These are phyloP conservation scores for Neospermospora avenae DNA, from an alignment of 2,329 filamentous ascomycete species.

Conservation along the genomic window DNA sequence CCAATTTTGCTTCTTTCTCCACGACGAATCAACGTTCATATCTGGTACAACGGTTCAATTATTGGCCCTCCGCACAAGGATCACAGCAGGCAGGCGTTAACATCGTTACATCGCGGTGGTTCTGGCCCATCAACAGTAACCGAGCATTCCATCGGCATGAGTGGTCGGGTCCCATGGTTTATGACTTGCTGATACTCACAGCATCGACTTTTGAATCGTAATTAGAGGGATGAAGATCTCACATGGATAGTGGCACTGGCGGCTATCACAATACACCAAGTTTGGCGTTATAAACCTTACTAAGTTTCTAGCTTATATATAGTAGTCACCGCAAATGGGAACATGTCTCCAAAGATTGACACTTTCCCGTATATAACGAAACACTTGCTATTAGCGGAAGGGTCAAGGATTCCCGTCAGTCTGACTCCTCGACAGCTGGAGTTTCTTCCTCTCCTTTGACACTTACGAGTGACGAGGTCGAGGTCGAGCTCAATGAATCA, in stretches of 20 bases:
- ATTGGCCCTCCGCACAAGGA: neutral
- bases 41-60: neutral
- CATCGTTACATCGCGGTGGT: no score
- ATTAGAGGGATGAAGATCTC: conserved; percentile 2
- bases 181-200: neutral
- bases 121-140: no score
- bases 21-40: neutral
- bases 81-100: neutral
- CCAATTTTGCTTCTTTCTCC: neutral
- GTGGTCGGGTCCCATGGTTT: no score
- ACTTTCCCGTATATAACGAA: neutral
- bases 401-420: conserved; percentile 1
- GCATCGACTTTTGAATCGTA: neutral
- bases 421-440: conserved; percentile 2
- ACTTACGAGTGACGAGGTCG: conserved; percentile 6
- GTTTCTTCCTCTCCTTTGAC: conserved; percentile 5
- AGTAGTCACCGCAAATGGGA: neutral
- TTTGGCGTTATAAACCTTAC: neutral
- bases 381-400: neutral
- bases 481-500: conserved; percentile 4
- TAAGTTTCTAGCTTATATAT: neutral
- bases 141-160: no score
- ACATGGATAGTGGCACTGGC: conserved; percentile 5
- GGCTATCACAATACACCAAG: conserved; percentile 1
- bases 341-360: neutral